Evolutionary conservation across 768 basidiomycete genomes (phyloP).

Genomic region (Tephrocybe sp.): DNA sequence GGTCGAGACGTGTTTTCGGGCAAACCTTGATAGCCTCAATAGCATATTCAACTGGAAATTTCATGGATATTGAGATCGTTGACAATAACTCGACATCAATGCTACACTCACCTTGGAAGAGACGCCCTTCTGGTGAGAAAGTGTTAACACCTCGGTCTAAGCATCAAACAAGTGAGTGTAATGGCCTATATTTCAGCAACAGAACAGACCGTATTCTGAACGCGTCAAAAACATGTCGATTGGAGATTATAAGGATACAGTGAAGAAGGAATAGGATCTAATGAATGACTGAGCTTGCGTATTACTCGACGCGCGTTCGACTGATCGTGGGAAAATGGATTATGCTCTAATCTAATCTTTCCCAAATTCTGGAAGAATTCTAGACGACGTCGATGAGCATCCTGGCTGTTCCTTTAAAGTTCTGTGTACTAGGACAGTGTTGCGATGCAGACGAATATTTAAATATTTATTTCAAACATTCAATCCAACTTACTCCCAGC

Average conservation of each 20-base stretch:
- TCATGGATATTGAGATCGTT: conserved; percentile 1
- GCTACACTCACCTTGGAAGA: conserved; percentile 83
- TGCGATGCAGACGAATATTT: neutral
- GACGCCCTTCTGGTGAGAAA: conserved; percentile 96
- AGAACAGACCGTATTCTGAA: conserved; percentile 81
- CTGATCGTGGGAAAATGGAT: conserved; percentile 34
- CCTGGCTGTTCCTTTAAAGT: neutral
- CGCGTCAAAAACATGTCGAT: conserved; percentile 85
- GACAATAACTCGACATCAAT: neutral
- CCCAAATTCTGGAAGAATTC: conserved; percentile 5
- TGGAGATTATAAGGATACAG: conserved; percentile 12
- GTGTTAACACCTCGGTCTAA: conserved; percentile 97
- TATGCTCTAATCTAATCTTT: conserved; percentile 31
- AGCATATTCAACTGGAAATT: conserved; percentile 83
- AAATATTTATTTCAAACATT: neutral
- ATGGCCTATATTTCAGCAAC: conserved; percentile 4
- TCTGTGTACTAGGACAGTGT: neutral
- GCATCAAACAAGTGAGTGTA: neutral
- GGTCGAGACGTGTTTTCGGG: neutral
- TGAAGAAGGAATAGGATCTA: conserved; percentile 20
- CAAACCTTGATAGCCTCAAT: conserved; percentile 97
- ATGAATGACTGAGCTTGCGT: conserved; percentile 28
- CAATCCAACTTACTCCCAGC: neutral
- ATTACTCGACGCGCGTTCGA: conserved; percentile 44
- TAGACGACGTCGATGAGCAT: neutral